These are phyloP conservation scores for Porcisia hertigi DNA, from an alignment of 208 protist species.

Conservation along the genomic window DNA sequence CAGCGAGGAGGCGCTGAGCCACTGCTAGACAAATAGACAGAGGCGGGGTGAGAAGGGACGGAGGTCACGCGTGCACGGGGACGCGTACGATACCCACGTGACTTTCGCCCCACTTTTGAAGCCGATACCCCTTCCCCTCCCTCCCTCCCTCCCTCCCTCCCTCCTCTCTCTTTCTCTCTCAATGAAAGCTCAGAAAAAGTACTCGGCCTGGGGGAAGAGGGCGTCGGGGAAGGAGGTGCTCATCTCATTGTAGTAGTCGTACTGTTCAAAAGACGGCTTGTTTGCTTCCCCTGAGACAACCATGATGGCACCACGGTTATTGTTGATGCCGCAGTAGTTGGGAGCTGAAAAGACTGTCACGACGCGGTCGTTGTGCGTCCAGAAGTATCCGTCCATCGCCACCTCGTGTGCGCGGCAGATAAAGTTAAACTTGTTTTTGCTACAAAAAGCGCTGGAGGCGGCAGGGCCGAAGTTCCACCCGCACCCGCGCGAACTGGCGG, in stretches of 20 bases:
- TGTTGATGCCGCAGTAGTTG: constrained; percentile 77
- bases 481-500: constrained; percentile 97
- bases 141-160: too few species aligned
- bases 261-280: constrained; percentile 40
- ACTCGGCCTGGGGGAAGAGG: constrained; percentile 33
- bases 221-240: constrained; percentile 1
- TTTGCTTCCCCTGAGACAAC: constrained; percentile 20
- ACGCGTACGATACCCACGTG: too few species aligned
- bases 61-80: too few species aligned
- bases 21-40: too few species aligned
- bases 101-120: too few species aligned
- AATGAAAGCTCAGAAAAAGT: constrained; percentile 19
- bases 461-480: constrained; percentile 96
- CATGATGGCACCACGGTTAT: constrained; percentile 73
- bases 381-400: constrained; percentile 86
- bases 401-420: constrained; percentile 93
- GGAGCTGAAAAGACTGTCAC: constrained; percentile 78
- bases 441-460: constrained; percentile 94
- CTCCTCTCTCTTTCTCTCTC: too few species aligned
- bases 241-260: constrained; percentile 33
- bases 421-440: constrained; percentile 97
- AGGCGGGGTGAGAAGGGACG: too few species aligned
- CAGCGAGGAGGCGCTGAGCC: too few species aligned
- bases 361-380: constrained; percentile 52
- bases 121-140: too few species aligned